phyloP scores from a whole-genome alignment of 768 basidiomycete species.

The Tricholoma sp. region DNA sequence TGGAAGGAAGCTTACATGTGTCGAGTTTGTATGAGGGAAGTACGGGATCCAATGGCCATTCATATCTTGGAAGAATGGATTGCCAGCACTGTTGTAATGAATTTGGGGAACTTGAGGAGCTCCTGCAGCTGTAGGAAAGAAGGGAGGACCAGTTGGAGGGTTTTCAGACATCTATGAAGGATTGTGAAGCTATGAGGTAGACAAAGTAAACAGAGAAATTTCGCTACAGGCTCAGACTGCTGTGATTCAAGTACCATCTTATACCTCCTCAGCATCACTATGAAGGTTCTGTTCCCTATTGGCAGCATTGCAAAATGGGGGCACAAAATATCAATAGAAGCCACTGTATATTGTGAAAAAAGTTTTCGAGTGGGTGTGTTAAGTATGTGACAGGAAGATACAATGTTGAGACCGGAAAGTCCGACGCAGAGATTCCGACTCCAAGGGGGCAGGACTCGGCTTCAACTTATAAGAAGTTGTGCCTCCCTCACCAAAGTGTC shows the following conservation, averaged over 20 bases:
- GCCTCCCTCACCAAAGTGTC: too few species aligned
- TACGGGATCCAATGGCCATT: conserved; percentile 1
- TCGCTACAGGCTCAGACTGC: background rate
- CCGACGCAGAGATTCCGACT: too few species aligned
- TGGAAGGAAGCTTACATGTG: background rate
- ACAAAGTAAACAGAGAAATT: background rate
- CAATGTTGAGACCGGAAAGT: too few species aligned
- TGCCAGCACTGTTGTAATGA: conserved; percentile 1
- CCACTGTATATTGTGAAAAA: background rate
- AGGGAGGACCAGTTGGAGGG: background rate
- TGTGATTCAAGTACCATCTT: background rate
- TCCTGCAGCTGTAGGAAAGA: background rate
- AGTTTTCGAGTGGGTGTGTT: background rate
- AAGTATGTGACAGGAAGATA: too few species aligned
- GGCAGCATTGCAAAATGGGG: background rate
- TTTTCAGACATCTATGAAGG: background rate
- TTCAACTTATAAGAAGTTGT: too few species aligned
- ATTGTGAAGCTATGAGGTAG: background rate
- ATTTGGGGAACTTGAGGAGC: background rate
- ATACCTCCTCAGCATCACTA: background rate
- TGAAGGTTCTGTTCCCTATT: background rate
- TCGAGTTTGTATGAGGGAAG: background rate
- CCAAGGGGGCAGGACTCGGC: too few species aligned
- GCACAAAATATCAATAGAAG: background rate
- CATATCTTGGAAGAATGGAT: background rate